phyloP scores from a whole-genome alignment of 257 asterid genomes.

The Galeopsis tetrahit region DNA sequence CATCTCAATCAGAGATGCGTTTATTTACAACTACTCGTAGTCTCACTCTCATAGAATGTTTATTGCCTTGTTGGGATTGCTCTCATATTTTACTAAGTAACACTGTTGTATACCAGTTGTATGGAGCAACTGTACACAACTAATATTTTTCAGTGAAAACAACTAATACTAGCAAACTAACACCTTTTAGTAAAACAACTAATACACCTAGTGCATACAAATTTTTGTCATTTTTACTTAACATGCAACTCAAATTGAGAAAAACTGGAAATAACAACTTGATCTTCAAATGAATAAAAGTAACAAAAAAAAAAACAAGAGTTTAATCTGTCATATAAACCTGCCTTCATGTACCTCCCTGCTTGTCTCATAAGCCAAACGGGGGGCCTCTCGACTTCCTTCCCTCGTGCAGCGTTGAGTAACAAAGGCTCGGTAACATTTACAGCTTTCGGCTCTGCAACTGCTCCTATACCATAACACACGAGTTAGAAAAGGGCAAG shows the following conservation, averaged over 20 bases:
- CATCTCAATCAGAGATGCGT: background rate
- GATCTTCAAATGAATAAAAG: background rate
- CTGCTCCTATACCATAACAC: conserved; percentile 55
- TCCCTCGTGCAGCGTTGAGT: conserved; percentile 86
- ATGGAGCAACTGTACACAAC: too few species aligned
- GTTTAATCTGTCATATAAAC: conserved; percentile 48
- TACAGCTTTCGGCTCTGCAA: conserved; percentile 80
- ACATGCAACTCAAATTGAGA: background rate
- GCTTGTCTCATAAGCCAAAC: conserved; percentile 99
- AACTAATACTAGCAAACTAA: too few species aligned
- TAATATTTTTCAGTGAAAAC: too few species aligned
- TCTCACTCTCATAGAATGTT: background rate
- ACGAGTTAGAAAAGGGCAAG: conserved; percentile 12
- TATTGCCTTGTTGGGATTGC: background rate
- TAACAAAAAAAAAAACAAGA: conserved; percentile 8
- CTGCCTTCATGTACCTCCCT: conserved; percentile 99
- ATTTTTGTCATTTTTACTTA: background rate
- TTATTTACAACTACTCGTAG: background rate
- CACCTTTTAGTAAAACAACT: too few species aligned
- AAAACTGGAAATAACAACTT: background rate
- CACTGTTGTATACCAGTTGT: too few species aligned
- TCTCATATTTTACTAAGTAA: background rate
- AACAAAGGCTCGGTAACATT: conserved; percentile 81
- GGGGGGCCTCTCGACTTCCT: conserved; percentile 95
- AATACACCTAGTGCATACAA: too few species aligned